phyloP scores from a whole-genome alignment of 2,329 filamentous ascomycete genomes.

The Colletotrichum godetiae region DNA sequence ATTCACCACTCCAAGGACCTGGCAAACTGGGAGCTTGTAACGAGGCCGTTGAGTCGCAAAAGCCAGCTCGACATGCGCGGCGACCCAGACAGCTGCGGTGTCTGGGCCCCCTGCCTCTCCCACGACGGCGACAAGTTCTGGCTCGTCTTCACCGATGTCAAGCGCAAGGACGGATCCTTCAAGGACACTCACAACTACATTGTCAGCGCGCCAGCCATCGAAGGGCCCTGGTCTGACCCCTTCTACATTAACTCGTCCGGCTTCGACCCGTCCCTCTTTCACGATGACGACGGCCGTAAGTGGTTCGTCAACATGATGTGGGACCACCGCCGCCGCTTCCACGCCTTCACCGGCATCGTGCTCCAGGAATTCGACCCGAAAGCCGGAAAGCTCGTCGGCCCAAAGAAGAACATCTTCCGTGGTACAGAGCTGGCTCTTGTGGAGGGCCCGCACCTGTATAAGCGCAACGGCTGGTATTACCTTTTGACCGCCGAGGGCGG shows the following conservation, averaged over 20 bases:
- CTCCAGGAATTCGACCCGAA: slow-evolving; percentile 67
- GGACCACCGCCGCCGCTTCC: slow-evolving; percentile 63
- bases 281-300: slow-evolving; percentile 66
- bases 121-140: slow-evolving; percentile 71
- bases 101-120: slow-evolving; percentile 74
- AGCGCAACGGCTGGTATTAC: slow-evolving; percentile 69
- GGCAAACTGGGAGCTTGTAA: slow-evolving; percentile 62
- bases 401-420: slow-evolving; percentile 64
- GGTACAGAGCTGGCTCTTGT: slow-evolving; percentile 66
- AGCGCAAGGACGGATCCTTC: slow-evolving; percentile 74
- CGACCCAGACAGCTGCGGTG: slow-evolving; percentile 68
- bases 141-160: slow-evolving; percentile 75
- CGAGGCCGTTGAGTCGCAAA: slow-evolving; percentile 60
- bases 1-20: slow-evolving; percentile 65
- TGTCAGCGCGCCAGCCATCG: slow-evolving; percentile 62
- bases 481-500: slow-evolving; percentile 70
- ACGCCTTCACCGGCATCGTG: slow-evolving; percentile 65
- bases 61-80: slow-evolving; percentile 67
- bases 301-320: slow-evolving; percentile 69
- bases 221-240: slow-evolving; percentile 72
- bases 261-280: slow-evolving; percentile 71
- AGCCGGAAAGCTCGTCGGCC: slow-evolving; percentile 63
- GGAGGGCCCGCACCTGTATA: slow-evolving; percentile 70
- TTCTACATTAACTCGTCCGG: slow-evolving; percentile 70
- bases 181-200: slow-evolving; percentile 75